These are phyloP conservation scores for Bisporella sp. DNA, from an alignment of 2,329 filamentous ascomycete genomes.

Conservation along the genomic window DNA sequence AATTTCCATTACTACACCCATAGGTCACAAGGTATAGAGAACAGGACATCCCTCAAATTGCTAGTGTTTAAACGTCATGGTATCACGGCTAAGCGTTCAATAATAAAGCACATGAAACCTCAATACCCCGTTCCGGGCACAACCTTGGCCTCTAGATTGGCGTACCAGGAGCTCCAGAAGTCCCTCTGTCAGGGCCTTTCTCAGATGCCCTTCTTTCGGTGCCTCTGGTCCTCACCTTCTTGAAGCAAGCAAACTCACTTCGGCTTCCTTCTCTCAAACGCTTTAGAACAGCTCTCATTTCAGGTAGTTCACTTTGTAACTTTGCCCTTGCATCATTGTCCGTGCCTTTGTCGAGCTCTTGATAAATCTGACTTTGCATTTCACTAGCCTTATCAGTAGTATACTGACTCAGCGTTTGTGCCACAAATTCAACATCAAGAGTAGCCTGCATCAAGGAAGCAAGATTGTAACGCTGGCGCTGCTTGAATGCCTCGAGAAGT, in stretches of 20 bases:
- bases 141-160: no score
- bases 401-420: constrained; percentile 86
- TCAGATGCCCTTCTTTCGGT: constrained; percentile 1
- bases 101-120: no score
- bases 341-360: constrained; percentile 81
- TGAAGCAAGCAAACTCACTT: constrained; percentile 84
- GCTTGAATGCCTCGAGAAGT: constrained; percentile 73
- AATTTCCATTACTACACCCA: no score
- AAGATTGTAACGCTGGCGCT: constrained; percentile 62
- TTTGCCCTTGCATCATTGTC: constrained; percentile 76
- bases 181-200: not conserved
- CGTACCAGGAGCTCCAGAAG: no score
- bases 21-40: no score
- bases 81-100: no score
- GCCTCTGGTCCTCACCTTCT: constrained; percentile 36
- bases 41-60: no score
- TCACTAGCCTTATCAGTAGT: constrained; percentile 76
- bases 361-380: constrained; percentile 84
- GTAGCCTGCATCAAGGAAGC: constrained; percentile 92
- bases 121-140: no score
- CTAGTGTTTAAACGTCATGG: no score
- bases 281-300: constrained; percentile 85
- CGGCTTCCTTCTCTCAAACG: constrained; percentile 72
- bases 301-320: constrained; percentile 80
- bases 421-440: constrained; percentile 92